Percentiles rank a stretch among this genome's conserved stretches.
These are phyloP conservation scores for Talaromyces wortmannii DNA, from an alignment of 495 filamentous ascomycete species.

Conservation along the genomic window DNA sequence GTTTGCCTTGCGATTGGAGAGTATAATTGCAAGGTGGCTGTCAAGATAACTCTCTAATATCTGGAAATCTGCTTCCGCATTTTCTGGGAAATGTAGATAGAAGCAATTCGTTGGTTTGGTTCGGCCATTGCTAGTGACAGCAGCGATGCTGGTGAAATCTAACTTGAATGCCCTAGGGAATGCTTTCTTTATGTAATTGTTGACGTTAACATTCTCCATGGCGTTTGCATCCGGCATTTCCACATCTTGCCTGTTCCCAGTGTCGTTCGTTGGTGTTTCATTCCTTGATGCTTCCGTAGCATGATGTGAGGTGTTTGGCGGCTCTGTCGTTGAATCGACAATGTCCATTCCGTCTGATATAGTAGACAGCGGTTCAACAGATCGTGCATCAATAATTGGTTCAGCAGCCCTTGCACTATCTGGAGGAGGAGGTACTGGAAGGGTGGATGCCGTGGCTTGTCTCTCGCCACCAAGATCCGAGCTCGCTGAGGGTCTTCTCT, in stretches of 20 bases:
- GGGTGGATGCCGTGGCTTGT: too few relatives aligned
- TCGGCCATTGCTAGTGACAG: slow-evolving; percentile 1
- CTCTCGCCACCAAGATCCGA: neutral
- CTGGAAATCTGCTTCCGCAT: slow-evolving; percentile 16
- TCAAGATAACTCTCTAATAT: slow-evolving; percentile 21
- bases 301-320: neutral
- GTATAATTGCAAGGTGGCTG: slow-evolving; percentile 19
- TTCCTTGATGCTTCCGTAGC: neutral
- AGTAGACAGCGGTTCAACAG: too few relatives aligned
- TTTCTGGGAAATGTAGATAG: slow-evolving; percentile 29
- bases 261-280: neutral
- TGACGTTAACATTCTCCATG: neutral
- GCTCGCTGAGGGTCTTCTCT: neutral
- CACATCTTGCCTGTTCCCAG: neutral
- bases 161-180: slow-evolving; percentile 13
- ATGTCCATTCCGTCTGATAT: neutral
- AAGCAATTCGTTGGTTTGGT: slow-evolving; percentile 18
- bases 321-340: neutral
- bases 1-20: slow-evolving; percentile 18
- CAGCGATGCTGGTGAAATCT: slow-evolving; percentile 7
- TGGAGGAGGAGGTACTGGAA: too few relatives aligned
- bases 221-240: neutral
- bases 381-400: too few relatives aligned
- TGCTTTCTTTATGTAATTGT: slow-evolving; percentile 4
- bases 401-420: too few relatives aligned